Conservation (phyloP, 2,329 filamentous ascomycete genomes). For the Coniella lustricola region DNA sequence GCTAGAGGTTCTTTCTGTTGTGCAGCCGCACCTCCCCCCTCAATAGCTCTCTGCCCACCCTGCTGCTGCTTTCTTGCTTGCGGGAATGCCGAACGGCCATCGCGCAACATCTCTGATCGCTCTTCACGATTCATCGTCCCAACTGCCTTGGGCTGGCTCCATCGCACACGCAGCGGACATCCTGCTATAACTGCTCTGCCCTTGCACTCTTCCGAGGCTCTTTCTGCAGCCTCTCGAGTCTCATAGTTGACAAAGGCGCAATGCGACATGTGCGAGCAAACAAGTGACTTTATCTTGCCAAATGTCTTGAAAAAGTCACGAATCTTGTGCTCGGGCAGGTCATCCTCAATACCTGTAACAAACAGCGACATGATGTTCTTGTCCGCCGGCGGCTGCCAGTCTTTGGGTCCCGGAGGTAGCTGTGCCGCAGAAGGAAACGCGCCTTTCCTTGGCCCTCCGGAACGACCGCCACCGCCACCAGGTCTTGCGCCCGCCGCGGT, state of each 20-base stretch:
- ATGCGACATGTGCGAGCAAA: conserved; percentile 95
- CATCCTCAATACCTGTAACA: conserved; percentile 90
- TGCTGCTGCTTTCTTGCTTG: conserved; percentile 35
- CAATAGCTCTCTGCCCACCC: conserved; percentile 26
- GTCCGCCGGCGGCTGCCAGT: conserved; percentile 80
- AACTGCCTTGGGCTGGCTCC: conserved; percentile 87
- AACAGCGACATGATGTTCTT: conserved; percentile 87
- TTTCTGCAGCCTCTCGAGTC: conserved; percentile 76
- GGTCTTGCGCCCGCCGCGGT: conserved; percentile 40
- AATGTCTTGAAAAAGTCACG: conserved; percentile 84
- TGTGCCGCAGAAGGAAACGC: conserved; percentile 65
- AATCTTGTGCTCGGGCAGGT: conserved; percentile 85
- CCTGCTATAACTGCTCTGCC: conserved; percentile 86
- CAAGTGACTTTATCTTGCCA: conserved; percentile 83
- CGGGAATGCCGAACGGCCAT: conserved; percentile 58
- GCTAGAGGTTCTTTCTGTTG: conserved; percentile 22
- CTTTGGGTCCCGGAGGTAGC: conserved; percentile 71
- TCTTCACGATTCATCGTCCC: conserved; percentile 88
- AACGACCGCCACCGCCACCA: conserved; percentile 24
- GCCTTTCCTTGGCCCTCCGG: conserved; percentile 40
- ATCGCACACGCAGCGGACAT: conserved; percentile 81
- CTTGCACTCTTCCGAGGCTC: conserved; percentile 75
- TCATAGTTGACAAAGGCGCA: conserved; percentile 96
- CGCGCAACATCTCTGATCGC: conserved; percentile 70
- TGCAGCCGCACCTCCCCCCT: conserved; percentile 21